Conservation (phyloP, 2,329 filamentous ascomycete genomes). For the Canariomyces notabilis region DNA sequence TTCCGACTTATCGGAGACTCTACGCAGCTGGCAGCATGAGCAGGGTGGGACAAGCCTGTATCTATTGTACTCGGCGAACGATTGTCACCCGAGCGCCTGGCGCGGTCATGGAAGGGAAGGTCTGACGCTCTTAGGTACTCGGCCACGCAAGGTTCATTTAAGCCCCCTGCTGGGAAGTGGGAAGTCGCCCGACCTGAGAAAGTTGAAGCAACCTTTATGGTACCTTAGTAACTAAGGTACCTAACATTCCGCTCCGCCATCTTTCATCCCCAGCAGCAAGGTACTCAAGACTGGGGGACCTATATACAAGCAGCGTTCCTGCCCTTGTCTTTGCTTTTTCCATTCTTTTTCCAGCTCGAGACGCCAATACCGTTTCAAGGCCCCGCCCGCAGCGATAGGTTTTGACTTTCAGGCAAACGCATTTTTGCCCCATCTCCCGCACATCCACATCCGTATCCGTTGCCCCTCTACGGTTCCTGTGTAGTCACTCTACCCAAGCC, state of each 20-base stretch:
- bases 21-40: not conserved
- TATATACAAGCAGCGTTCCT: not conserved
- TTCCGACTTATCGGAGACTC: not conserved
- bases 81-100: not conserved
- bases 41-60: not conserved
- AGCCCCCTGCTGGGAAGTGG: too few species aligned
- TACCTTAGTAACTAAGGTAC: too few species aligned
- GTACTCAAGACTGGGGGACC: too few species aligned
- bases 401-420: not conserved
- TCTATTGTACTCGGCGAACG: not conserved
- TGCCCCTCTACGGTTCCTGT: not conserved
- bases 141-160: not conserved
- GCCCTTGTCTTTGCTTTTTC: too few species aligned
- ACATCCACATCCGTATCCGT: not conserved
- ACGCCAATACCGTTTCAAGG: not conserved
- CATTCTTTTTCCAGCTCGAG: not conserved
- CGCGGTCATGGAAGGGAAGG: not conserved
- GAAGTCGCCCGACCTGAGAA: too few species aligned
- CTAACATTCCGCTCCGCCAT: too few species aligned
- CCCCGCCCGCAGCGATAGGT: not conserved
- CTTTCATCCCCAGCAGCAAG: too few species aligned
- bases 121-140: not conserved
- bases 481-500: not conserved
- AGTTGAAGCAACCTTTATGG: too few species aligned
- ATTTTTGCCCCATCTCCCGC: not conserved